Base-by-base conservation (phyloP, 73 alveolate genomes). In the Paramecium biaurelia region DNA sequence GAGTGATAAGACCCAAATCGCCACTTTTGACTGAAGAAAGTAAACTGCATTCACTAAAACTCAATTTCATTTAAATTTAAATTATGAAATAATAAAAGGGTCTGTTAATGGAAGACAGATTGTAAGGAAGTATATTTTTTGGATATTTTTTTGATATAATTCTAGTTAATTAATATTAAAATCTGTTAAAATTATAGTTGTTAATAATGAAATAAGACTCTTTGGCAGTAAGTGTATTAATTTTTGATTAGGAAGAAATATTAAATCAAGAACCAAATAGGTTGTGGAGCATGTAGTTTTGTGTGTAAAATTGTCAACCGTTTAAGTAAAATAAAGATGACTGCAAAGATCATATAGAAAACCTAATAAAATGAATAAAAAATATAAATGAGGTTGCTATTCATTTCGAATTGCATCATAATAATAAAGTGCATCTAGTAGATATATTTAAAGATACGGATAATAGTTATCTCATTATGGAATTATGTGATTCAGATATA, bases 241-340 rank as follows among this genome's bases (percentile, higher is more conserved):
- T 34, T 38, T 28, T 34, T 34, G 45, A 72, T 67, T 30, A 11
- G 45, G 21, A 34, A 89, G 94, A 82, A 89, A 70, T 70, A 89
- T 53, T 37, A 70, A 23, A 89, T 89, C 59, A 70, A 76, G 30
- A 76, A 89, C 53, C 94, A 92, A 37, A 89, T 72, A 38, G 94
- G 94, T 24, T 58, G 92, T 70, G 94, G 94, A 14, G 94, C 94
- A 14, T 92, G 94, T 26, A 70, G 92, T 37, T 89, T 89, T 47
- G 94, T 89, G 15, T 76, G 72, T 70, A 67, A 70, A 41, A 82
- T 89, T 53, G 43, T 45, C 8, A 70, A 76, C 37, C 57, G 85
- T 21, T 45, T 35, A 18, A 89, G 76, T 10, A 89, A 89, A 70
- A 11, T 43, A 15, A 85, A 89, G 37, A 57, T 58, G 43, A 92